These are phyloP conservation scores for Fusarium keratoplasticum DNA, from an alignment of 2,329 filamentous ascomycete species.

Conservation along the genomic window DNA sequence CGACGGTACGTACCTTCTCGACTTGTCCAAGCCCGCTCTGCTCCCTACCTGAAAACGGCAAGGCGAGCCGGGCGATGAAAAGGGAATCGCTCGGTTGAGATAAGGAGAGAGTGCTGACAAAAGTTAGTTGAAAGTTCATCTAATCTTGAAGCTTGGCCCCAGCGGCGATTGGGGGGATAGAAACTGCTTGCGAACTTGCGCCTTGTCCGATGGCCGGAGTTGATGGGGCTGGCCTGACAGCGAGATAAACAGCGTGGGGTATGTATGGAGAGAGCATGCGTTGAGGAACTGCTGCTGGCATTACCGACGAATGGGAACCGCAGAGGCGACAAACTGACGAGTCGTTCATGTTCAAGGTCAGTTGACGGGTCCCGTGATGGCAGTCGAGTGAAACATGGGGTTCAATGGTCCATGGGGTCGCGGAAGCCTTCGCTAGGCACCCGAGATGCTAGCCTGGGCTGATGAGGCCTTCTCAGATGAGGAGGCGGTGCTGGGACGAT, in stretches of 20 bases:
- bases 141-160: neutral
- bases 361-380: slow-evolving; percentile 28
- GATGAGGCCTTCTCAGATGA: slow-evolving; percentile 14
- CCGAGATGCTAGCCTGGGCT: slow-evolving; percentile 17
- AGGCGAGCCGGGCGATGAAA: neutral
- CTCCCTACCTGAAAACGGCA: slow-evolving; percentile 29
- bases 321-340: slow-evolving; percentile 21
- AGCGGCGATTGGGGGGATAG: neutral
- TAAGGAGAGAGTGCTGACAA: neutral
- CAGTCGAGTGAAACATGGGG: slow-evolving; percentile 27
- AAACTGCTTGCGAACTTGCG: neutral
- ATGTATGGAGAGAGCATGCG: neutral
- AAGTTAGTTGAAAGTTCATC: neutral
- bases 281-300: neutral
- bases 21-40: neutral
- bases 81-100: slow-evolving; percentile 1
- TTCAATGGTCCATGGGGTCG: slow-evolving; percentile 7
- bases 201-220: neutral
- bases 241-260: neutral
- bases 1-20: neutral
- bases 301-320: slow-evolving; percentile 12
- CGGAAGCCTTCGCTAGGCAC: slow-evolving; percentile 30
- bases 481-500: slow-evolving; percentile 8
- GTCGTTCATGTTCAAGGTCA: slow-evolving; percentile 19
- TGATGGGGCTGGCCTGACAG: neutral